A percentile compares a stretch with the other conserved stretches of the same genome.
Evolutionary conservation across 345 rosid species (phyloP).

Genomic region (Theobroma cacao): DNA sequence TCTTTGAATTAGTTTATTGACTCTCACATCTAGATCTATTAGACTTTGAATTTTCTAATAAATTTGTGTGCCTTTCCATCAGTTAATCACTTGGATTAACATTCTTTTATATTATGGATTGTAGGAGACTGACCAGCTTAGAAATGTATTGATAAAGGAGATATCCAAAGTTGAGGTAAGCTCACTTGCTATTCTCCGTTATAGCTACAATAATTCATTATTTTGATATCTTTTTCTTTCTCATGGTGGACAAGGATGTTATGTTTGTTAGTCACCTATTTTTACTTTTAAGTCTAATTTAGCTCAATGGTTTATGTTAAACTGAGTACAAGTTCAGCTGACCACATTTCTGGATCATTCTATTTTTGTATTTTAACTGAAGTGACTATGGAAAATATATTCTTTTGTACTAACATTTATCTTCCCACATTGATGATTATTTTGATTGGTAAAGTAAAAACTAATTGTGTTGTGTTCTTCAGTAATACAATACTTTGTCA

Average conservation of each 20-base stretch:
- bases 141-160: conserved; percentile 43
- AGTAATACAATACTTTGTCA: neutral
- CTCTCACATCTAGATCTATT: neutral
- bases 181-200: neutral
- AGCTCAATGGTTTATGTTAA: neutral
- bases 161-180: conserved; percentile 50
- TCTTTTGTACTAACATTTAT: neutral
- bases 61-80: neutral
- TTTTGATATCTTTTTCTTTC: neutral
- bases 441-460: neutral
- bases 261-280: conserved; percentile 1
- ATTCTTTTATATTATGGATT: conserved; percentile 8
- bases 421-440: neutral
- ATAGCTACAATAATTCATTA: neutral
- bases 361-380: neutral
- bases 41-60: neutral
- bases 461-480: neutral
- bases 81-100: conserved; percentile 2
- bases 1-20: conserved; percentile 1
- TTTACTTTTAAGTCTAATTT: neutral
- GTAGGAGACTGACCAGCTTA: conserved; percentile 60
- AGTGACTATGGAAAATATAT: neutral
- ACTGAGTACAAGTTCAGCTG: neutral
- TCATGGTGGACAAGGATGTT: neutral
- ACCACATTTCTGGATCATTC: neutral